Percentiles rank a stretch among this genome's conserved stretches.
phyloP scores from a whole-genome alignment of 768 basidiomycete genomes.

The Suillus americanus region DNA sequence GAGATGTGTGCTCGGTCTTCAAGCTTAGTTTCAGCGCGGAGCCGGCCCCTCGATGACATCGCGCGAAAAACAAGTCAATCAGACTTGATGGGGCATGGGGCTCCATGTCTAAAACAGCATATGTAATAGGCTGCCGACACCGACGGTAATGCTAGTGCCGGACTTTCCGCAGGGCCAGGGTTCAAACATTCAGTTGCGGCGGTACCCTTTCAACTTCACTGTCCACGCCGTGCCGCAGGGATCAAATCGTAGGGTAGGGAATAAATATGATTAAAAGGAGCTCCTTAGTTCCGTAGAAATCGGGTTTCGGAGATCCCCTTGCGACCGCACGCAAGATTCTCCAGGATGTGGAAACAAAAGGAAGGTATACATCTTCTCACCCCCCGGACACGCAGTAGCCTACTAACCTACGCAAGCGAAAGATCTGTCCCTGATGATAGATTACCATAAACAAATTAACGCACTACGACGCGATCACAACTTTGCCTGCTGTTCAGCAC shows the following conservation, averaged over 20 bases:
- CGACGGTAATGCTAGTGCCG: background rate
- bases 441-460: constrained; percentile 2
- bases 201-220: background rate
- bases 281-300: constrained; percentile 7
- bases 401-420: background rate
- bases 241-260: constrained; percentile 1
- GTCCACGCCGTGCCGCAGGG: background rate
- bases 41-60: background rate
- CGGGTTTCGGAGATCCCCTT: constrained; percentile 8
- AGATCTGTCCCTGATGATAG: background rate
- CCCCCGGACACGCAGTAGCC: background rate
- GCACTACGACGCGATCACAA: constrained; percentile 16
- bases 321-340: constrained; percentile 4
- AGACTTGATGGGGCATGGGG: background rate
- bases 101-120: background rate
- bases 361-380: background rate
- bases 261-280: constrained; percentile 2
- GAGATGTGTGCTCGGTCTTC: background rate
- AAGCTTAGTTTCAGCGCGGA: background rate
- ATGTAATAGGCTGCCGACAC: background rate
- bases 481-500: constrained; percentile 37
- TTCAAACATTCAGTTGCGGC: background rate
- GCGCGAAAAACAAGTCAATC: constrained; percentile 3
- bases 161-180: background rate
- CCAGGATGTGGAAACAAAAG: background rate